Conservation (phyloP, 2,329 filamentous ascomycete genomes). For the Fusarium mundagurra region DNA sequence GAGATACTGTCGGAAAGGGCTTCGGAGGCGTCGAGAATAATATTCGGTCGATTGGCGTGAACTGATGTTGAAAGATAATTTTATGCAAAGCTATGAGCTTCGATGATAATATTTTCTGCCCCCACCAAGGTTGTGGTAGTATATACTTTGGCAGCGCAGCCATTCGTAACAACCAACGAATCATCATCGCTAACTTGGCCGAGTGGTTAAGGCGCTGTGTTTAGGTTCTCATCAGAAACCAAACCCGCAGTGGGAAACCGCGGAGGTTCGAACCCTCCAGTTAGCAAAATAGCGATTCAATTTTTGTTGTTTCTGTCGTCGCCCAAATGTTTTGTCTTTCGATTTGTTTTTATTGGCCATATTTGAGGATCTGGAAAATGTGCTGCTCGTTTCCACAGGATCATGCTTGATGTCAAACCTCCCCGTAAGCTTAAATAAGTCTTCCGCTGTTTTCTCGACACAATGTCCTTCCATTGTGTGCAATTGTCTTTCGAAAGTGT, state of each 20-base stretch:
- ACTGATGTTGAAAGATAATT: constrained; percentile 30
- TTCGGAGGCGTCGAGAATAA: not conserved
- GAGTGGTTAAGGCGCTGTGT: constrained; percentile 41
- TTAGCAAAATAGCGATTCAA: constrained; percentile 26
- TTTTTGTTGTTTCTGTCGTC: not conserved
- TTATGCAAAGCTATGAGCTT: constrained; percentile 35
- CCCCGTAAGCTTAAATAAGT: not conserved
- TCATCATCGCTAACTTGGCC: constrained; percentile 39
- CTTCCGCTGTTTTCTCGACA: not conserved
- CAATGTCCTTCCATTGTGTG: not conserved
- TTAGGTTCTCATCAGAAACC: constrained; percentile 38
- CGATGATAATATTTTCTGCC: constrained; percentile 1
- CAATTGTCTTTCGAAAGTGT: not conserved
- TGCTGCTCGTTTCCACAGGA: not conserved
- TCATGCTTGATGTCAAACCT: not conserved
- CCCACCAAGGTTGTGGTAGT: accelerated
- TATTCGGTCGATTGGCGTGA: not conserved
- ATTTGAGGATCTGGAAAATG: not conserved
- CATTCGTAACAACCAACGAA: constrained; percentile 3
- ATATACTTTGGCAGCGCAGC: accelerated
- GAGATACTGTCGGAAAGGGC: not conserved
- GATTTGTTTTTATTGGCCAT: not conserved
- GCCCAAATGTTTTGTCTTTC: too few relatives aligned
- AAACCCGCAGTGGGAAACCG: constrained; percentile 41
- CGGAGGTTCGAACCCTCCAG: constrained; percentile 41